Evolutionary conservation across 2,329 filamentous ascomycete genomes (phyloP), one percentile per base, ranked within the genome.

Genomic region (Sordariomycetes sp.): DNA sequence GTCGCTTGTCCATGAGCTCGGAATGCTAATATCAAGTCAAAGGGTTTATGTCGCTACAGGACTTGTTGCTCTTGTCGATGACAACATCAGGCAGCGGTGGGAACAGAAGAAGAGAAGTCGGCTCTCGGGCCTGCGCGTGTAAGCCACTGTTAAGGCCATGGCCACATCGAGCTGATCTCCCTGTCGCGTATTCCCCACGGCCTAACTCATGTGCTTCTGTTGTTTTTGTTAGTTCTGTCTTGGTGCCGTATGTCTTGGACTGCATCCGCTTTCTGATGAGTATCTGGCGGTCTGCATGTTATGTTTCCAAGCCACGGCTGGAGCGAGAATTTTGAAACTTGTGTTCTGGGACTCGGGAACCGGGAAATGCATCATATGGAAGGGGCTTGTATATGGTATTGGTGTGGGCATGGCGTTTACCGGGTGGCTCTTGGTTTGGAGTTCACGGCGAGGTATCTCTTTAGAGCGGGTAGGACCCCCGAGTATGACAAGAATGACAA

Each of bases 21-120:
- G 42, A 48, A n/a, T 8, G 15, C 42, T 48, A 48, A 48, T n/a
- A 20, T 8, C 4, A 22, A 2, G n/a, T 17, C n/a, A 48, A 62
- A 95, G 90, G 69, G 86, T 95, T 62, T 86, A 97, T 61, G 80
- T 97, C 61, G 83, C 90, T 53, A 94, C 90, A n/a, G 92, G 92
- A 25, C 80, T 97, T 63, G 84, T 95, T 64, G 83, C 88, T 8
- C 81, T 97, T 52, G 86, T 95, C 55, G 92, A 97, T 66, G 90
- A 97, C 72, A 89, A 85, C 73, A 96, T 97, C 75, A 88, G 89
- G 70, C 79, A 82, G 60, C 82, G 81, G 59, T 94, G 89, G 82
- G 53, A 75, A 62, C 69, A 70, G 45, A 75, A 74, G 65, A 78
- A 75, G 63, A 59, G 63, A 63, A 61, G 63, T 63, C 59, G 66